Evolutionary conservation across 768 basidiomycete species (phyloP).

Genomic region (Gelatoporia subvermispora): DNA sequence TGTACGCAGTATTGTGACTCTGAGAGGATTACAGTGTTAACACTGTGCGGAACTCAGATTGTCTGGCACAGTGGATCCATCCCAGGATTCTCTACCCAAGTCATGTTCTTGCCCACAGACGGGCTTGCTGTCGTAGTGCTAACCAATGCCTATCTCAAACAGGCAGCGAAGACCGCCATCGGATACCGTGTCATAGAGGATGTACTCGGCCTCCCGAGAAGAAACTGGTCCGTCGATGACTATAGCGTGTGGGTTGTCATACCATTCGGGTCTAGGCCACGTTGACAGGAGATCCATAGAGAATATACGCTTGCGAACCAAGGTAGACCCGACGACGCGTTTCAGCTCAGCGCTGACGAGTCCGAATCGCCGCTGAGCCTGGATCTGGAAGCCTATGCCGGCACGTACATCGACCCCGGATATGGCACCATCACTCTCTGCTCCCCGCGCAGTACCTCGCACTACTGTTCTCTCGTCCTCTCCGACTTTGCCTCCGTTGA

Average conservation of each 20-base stretch:
- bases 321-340: not conserved
- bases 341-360: not conserved
- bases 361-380: not conserved
- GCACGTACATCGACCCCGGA: conserved; percentile 33
- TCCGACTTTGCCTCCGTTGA: conserved; percentile 21
- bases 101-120: conserved; percentile 32
- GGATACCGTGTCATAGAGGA: conserved; percentile 6
- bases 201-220: not conserved
- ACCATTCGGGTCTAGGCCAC: too few relatives aligned
- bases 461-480: conserved; percentile 20
- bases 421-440: conserved; percentile 37
- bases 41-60: conserved; percentile 19
- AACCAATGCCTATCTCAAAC: conserved; percentile 14
- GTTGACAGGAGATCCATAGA: not conserved
- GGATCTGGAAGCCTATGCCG: conserved; percentile 25
- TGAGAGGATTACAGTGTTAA: not conserved
- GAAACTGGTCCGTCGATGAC: too few relatives aligned
- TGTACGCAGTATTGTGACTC: conserved; percentile 19
- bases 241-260: too few relatives aligned
- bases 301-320: not conserved
- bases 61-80: conserved; percentile 31
- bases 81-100: conserved; percentile 31
- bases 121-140: conserved; percentile 30
- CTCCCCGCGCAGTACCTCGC: conserved; percentile 18
- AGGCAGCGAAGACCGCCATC: not conserved